Conservation (phyloP, 371 early-diverging fungal species). For the Apophysomyces variabilis region DNA sequence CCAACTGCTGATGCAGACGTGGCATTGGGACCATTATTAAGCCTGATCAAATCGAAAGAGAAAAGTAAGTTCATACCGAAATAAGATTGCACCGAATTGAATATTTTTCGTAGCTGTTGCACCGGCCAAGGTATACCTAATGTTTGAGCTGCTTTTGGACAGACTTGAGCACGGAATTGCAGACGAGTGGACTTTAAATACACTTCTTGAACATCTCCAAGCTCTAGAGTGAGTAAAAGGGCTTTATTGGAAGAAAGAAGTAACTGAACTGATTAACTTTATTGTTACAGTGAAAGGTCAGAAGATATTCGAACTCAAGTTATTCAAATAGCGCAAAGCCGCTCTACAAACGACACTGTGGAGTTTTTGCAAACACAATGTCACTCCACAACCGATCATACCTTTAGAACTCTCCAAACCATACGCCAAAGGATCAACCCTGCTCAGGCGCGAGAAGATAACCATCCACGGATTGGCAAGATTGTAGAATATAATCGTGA, state of each 20-base stretch:
- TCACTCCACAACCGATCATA: neutral
- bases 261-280: neutral
- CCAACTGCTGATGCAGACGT: neutral
- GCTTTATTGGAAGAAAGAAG: too few relatives aligned
- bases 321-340: neutral
- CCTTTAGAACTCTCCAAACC: neutral
- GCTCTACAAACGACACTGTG: neutral
- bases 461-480: neutral
- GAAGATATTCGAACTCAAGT: neutral
- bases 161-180: constrained; percentile 2
- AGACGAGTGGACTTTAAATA: constrained; percentile 4
- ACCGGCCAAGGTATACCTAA: neutral
- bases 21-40: neutral
- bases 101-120: neutral
- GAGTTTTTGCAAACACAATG: neutral
- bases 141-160: neutral
- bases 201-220: neutral
- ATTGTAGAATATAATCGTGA: neutral
- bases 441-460: too few relatives aligned
- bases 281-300: neutral
- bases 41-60: neutral
- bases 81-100: neutral
- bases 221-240: neutral
- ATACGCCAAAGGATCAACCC: neutral
- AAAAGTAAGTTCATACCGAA: neutral